These are phyloP conservation scores for Podospora australis DNA, from an alignment of 495 filamentous ascomycete species.

Conservation along the genomic window DNA sequence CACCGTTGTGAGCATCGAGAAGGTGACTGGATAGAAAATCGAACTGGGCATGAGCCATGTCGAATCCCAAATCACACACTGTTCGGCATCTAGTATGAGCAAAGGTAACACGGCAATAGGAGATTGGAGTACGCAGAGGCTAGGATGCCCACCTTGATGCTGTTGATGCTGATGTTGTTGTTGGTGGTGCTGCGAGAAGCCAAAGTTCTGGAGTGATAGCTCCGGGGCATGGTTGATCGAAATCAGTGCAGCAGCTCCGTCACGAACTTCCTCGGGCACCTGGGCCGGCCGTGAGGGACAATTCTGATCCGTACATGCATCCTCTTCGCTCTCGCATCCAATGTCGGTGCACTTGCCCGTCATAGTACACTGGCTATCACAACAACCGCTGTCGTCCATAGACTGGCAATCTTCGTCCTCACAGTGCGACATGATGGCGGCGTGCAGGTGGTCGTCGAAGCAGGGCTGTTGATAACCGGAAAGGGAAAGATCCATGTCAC, in stretches of 20 bases:
- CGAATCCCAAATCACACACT: slow-evolving; percentile 13
- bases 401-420: slow-evolving; percentile 28
- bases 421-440: slow-evolving; percentile 6
- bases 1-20: slow-evolving; percentile 18
- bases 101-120: neutral
- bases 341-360: slow-evolving; percentile 28
- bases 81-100: slow-evolving; percentile 7
- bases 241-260: slow-evolving; percentile 29
- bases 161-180: too few species aligned
- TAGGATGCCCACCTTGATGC: slow-evolving; percentile 6
- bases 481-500: neutral
- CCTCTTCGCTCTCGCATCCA: slow-evolving; percentile 26
- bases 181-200: too few species aligned
- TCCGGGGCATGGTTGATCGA: slow-evolving; percentile 28
- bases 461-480: slow-evolving; percentile 10
- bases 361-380: slow-evolving; percentile 34
- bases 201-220: slow-evolving; percentile 6
- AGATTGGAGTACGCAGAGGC: neutral
- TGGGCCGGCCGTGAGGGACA: slow-evolving; percentile 20
- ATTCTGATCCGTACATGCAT: slow-evolving; percentile 30
- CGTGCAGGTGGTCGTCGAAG: slow-evolving; percentile 11
- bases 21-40: slow-evolving; percentile 29
- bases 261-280: slow-evolving; percentile 19
- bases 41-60: too few species aligned
- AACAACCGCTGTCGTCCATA: slow-evolving; percentile 23